Base-by-base conservation (phyloP, 352 stramenopile species). In the Chrysophaeum taylorii region DNA sequence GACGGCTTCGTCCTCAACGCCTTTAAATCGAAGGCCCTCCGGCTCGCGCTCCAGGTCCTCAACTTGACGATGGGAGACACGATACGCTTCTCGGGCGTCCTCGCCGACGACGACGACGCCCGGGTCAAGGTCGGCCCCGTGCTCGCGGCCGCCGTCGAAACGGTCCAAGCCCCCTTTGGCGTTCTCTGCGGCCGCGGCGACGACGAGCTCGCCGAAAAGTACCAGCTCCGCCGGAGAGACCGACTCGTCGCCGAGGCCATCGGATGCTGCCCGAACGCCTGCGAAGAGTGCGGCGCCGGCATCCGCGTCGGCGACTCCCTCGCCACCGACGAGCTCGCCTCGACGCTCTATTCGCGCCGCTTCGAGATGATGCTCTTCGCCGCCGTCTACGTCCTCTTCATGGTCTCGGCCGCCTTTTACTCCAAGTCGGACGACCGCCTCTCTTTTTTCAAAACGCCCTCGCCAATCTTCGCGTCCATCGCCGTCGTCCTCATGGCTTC, bases 11-110 rank as follows among this genome's bases (percentile, higher is more conserved):
- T 62, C 4, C 27, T 62, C 7, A 62, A 12, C 9, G 2, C 35
- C 4, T 62, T 62, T 31, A 35, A 62, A 21, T 62, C 50, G 25
- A 62, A 62, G 50, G 27, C n/a, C 4, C 23, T 62, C 27, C 50
- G 50, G 25, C 50, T 62, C 15, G 50, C 7, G n/a, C 50, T 62
- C 27, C 50, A 62, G 50, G 5, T 62, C 27, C 27, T 62, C 2
- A 62, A 62, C 50, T 21, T 62, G 50, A 62, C 50, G 9, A 62
- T 62, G 50, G 50, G 50, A 25, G 50, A 62, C 50, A 62, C 50
- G 23, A 7, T 62, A 9, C 50, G 50, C 23, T 62, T 62, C 50
- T 62, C 50, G 2, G 9, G 2, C 15, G 25, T 1, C 4, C 38
- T 31, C 25, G 50, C 35, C 50, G 50, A 38, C 27, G 50, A 62